Base-by-base conservation (phyloP, 2,329 filamentous ascomycete genomes). In the Sporothrix luriei region DNA sequence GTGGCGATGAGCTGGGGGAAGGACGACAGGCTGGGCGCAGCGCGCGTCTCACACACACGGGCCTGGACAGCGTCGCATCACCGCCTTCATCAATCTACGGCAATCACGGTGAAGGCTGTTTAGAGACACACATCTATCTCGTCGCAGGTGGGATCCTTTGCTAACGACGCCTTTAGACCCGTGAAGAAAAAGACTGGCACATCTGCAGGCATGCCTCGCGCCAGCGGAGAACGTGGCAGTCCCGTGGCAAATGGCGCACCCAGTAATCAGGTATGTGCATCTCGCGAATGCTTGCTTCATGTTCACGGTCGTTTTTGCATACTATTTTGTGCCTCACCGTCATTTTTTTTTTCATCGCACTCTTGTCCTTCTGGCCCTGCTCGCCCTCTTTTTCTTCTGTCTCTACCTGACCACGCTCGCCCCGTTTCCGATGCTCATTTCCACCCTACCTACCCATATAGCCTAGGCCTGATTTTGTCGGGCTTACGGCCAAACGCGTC, bases 181-280 rank as follows among this genome's bases (percentile, higher is more conserved):
- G 85, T 90, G 79, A 94, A 94, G 82, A 92, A 91, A 81, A 90
- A 90, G 79, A 84, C 84, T 72, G 87, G 88, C 74, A 87, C 87
- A 73, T 86, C 88, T 74, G 89, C 89, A 77, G 91, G 90, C 75
- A 84, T 91, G 77, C 86, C 90, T 76, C 87, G 87, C 75, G 80
- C 83, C 74, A 84, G 84, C 81, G 88, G 87, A 78, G 89, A 90
- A 79, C 84, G 87, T 74, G 86, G 84, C 78, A 87, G 86, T 77
- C 87, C 88, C 74, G 80, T 85, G 75, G 83, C 84, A 77, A 87
- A 85, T 79, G 87, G 88, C 78, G 77, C 78, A 61, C 75, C 78
- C 55, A 80, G 80, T 74, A 83, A 84, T 70, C 83, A 86, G 82
- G 87, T 89, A 83, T 78, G 85, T 76, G 7, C 46, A 61, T 61